Percentiles rank a stretch among this genome's conserved stretches.
Conservation (phyloP, 495 filamentous ascomycete genomes). For the Neurospora sp. region DNA sequence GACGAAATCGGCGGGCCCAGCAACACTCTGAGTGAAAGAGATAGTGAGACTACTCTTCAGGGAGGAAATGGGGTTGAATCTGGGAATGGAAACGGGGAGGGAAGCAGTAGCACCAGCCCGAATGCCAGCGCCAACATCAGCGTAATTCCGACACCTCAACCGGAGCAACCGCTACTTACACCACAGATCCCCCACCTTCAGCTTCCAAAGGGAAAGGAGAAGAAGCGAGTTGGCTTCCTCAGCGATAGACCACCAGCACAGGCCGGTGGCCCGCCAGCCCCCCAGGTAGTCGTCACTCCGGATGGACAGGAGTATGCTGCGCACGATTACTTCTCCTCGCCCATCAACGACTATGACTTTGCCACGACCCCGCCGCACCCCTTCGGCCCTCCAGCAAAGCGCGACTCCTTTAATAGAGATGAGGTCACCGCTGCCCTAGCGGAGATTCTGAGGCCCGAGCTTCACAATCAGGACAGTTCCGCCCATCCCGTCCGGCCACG, state of each 20-base stretch:
- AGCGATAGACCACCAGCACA: constrained; percentile 3
- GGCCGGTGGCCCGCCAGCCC: neutral
- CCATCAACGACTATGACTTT: constrained; percentile 3
- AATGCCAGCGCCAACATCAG: neutral
- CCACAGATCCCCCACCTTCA: neutral
- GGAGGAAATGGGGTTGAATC: neutral
- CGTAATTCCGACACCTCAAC: neutral
- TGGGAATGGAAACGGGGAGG: neutral
- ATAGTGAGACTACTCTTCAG: neutral
- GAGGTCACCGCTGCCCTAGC: constrained; percentile 15
- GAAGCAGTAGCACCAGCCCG: neutral
- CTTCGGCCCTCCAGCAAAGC: neutral
- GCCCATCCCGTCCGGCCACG: constrained; percentile 13
- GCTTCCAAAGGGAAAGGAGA: constrained; percentile 17
- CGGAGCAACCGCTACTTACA: neutral
- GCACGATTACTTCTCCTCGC: constrained; percentile 17
- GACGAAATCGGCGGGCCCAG: neutral
- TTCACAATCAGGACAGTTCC: constrained; percentile 1
- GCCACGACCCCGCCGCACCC: neutral
- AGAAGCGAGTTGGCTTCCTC: constrained; percentile 23
- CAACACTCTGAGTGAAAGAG: neutral
- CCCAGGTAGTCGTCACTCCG: constrained; percentile 3
- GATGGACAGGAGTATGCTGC: constrained; percentile 1
- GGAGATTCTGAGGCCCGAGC: constrained; percentile 13
- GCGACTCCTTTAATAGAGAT: constrained; percentile 19